A percentile compares a stretch with the other conserved stretches of the same genome.
Conservation (phyloP, 805 yeast species). For the Debaryomyces castellii region DNA sequence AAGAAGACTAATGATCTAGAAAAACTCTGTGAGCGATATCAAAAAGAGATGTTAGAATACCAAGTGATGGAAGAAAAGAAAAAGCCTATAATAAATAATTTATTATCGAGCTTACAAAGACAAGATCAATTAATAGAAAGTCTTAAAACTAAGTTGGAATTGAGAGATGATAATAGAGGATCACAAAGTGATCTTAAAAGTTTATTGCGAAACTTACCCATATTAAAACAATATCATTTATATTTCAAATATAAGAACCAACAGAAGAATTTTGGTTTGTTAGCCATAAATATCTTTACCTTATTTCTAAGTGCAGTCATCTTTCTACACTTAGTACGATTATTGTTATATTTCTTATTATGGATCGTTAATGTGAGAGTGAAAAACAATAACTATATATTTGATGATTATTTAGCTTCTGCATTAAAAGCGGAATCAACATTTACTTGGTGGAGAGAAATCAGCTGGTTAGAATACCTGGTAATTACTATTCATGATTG, state of each 20-base stretch:
- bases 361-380: slow-evolving; percentile 1
- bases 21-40: slow-evolving; percentile 16
- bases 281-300: slow-evolving; percentile 19
- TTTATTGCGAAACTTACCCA: slow-evolving; percentile 25
- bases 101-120: slow-evolving; percentile 14
- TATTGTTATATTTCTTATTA: slow-evolving; percentile 13
- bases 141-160: slow-evolving; percentile 14
- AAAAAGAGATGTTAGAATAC: slow-evolving; percentile 12
- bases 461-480: slow-evolving; percentile 29
- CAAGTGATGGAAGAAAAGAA: slow-evolving; percentile 9
- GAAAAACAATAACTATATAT: background rate
- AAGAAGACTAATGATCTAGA: slow-evolving; percentile 16
- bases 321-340: slow-evolving; percentile 15
- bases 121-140: slow-evolving; percentile 21
- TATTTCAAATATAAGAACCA: slow-evolving; percentile 24
- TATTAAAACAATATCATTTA: slow-evolving; percentile 27
- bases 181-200: slow-evolving; percentile 5
- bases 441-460: slow-evolving; percentile 31
- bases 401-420: background rate
- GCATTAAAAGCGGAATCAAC: slow-evolving; percentile 6
- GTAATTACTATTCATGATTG: slow-evolving; percentile 16
- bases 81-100: slow-evolving; percentile 8
- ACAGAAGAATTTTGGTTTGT: slow-evolving; percentile 15
- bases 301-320: slow-evolving; percentile 21
- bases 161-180: slow-evolving; percentile 2